Evolutionary conservation across 345 rosid genomes (phyloP), one percentile per base, ranked within the genome.

Genomic region (Physaria fendleri): DNA sequence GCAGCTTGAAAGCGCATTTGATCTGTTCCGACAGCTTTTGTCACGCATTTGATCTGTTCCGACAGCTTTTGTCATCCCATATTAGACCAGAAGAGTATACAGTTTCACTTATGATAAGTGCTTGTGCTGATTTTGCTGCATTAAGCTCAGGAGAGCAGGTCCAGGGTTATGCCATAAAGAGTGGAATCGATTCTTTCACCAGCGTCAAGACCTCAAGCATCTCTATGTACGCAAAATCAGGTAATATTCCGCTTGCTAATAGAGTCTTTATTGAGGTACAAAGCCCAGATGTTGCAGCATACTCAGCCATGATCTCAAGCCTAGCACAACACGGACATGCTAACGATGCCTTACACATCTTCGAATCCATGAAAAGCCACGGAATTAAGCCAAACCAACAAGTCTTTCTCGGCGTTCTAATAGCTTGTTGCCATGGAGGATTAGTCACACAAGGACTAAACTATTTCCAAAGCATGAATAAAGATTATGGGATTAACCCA

Each of bases 391-490:
- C 80, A 3, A 82, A 79, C 72, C 72, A 68, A 20, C 70, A 77
- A 28, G 51, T 67, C 5, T 79, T 75, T 56, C 73, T 73, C 28
- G 77, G 76, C 2, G 54, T 77, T 62, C 59, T 82, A 37, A 74
- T 73, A 28, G 87, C 84, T 38, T 82, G 84, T 64, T 75, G 81
- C 55, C 69, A 82, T 57, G 80, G 74, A 33, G 84, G 87, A 56
- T 71, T 79, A 24, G 77, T 82, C 33, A 51, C 60, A 1, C 21
- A 82, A 58, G 83, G 87, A 59, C 41, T 77, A 18, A 28, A 50
- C 47, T 59, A 65, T 66, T 81, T 74, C 59, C 69, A 70, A 66
- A 66, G 34, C 74, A 79, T 82, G 83, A 55, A 28, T 54, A 62
- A 16, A 5, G 72, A 74, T 30, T 60, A 68, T 47, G 25, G 35